Percentiles rank a stretch among this genome's conserved stretches.
phyloP scores from a whole-genome alignment of 345 rosid species.

The Populus pruinosa region DNA sequence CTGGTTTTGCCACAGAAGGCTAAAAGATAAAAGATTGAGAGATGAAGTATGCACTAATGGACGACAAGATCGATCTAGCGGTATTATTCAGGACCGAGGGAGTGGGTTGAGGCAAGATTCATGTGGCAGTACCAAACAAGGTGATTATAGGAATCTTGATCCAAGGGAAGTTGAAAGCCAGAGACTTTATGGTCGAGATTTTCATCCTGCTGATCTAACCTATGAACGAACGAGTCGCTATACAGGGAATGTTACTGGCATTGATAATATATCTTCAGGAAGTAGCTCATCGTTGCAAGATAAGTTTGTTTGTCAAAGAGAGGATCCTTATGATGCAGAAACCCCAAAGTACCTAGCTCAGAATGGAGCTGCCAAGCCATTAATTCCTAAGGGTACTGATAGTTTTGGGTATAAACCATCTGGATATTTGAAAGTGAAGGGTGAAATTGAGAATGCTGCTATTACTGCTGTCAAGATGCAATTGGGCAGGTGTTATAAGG shows the following conservation, averaged over 20 bases:
- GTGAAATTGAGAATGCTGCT: conserved; percentile 64
- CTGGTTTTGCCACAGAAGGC: conserved; percentile 98
- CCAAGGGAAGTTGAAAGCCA: conserved; percentile 84
- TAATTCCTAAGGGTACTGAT: conserved; percentile 33
- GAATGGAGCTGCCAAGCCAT: conserved; percentile 29
- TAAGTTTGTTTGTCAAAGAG: conserved; percentile 38
- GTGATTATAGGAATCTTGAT: conserved; percentile 51
- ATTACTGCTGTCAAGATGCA: conserved; percentile 80
- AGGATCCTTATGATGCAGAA: conserved; percentile 36
- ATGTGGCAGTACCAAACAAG: conserved; percentile 90
- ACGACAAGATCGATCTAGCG: conserved; percentile 78
- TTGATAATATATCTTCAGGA: conserved; percentile 73
- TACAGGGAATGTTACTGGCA: conserved; percentile 37
- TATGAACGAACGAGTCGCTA: conserved; percentile 35
- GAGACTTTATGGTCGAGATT: conserved; percentile 45
- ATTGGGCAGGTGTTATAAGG: conserved; percentile 68
- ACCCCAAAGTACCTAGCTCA: conserved; percentile 31
- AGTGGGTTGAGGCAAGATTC: conserved; percentile 89
- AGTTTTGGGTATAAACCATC: conserved; percentile 58
- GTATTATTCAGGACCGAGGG: conserved; percentile 75
- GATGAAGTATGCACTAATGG: conserved; percentile 56
- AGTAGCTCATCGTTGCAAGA: conserved; percentile 63
- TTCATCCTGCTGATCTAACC: conserved; percentile 36
- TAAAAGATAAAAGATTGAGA: conserved; percentile 71
- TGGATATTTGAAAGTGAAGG: conserved; percentile 83